phyloP scores from a whole-genome alignment of 345 rosid genomes.

The Salix purpurea region DNA sequence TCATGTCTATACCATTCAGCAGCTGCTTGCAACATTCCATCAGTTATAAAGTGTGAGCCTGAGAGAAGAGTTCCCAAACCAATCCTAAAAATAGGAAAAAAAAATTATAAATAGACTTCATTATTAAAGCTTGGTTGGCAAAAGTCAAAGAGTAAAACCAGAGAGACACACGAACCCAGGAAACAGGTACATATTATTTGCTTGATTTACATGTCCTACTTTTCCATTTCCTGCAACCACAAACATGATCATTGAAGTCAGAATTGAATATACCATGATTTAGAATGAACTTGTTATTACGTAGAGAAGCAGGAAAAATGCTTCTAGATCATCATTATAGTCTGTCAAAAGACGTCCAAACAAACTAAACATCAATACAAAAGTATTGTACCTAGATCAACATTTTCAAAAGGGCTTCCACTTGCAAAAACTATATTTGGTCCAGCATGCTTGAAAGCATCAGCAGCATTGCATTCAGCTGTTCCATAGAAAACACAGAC shows the following conservation, averaged over 20 bases:
- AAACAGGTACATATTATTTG: constrained; percentile 97
- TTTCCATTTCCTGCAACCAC: constrained; percentile 69
- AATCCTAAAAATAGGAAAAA: constrained; percentile 45
- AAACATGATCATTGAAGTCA: constrained; percentile 5
- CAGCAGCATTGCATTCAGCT: constrained; percentile 97
- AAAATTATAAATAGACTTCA: neutral
- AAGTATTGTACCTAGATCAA: constrained; percentile 60
- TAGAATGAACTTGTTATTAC: neutral
- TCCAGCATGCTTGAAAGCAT: constrained; percentile 91
- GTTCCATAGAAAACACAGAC: constrained; percentile 21
- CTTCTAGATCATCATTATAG: neutral
- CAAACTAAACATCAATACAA: constrained; percentile 5
- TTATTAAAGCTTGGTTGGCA: neutral
- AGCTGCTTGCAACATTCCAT: constrained; percentile 90
- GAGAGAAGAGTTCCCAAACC: constrained; percentile 85
- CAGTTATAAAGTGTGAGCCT: constrained; percentile 72
- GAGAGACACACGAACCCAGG: constrained; percentile 68
- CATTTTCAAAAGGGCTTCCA: constrained; percentile 94
- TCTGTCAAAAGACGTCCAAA: constrained; percentile 12
- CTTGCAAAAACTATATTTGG: constrained; percentile 87
- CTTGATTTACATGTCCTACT: constrained; percentile 91
- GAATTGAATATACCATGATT: neutral
- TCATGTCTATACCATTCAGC: constrained; percentile 68
- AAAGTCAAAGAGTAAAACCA: constrained; percentile 5
- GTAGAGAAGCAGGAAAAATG: neutral